phyloP scores from a whole-genome alignment of 2,329 filamentous ascomycete species.

The Thermomyces lanuginosus region DNA sequence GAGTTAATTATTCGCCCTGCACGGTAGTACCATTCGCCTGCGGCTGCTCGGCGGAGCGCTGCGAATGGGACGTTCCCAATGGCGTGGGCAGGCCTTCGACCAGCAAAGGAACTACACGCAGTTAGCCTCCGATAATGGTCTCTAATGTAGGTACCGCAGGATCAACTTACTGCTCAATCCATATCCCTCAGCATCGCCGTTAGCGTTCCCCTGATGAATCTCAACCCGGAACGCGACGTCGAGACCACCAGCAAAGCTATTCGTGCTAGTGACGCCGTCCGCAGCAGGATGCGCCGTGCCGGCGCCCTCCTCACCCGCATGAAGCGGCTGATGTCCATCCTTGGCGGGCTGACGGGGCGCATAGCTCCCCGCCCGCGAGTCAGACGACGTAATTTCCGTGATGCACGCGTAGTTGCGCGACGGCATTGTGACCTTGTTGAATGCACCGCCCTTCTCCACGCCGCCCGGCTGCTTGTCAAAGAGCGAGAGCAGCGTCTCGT shows the following conservation, averaged over 20 bases:
- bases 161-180: constrained; percentile 31
- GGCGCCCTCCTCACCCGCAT: constrained; percentile 58
- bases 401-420: constrained; percentile 50
- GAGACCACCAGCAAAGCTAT: constrained; percentile 25
- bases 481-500: constrained; percentile 47
- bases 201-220: constrained; percentile 26
- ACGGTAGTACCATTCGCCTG: neutral
- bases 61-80: too few relatives aligned
- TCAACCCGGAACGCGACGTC: constrained; percentile 32
- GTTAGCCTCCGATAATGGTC: neutral
- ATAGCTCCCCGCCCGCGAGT: constrained; percentile 13
- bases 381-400: constrained; percentile 38
- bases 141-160: neutral
- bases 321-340: constrained; percentile 55
- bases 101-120: constrained; percentile 2
- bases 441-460: constrained; percentile 46
- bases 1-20: neutral
- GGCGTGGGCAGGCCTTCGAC: neutral
- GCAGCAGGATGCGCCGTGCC: constrained; percentile 67
- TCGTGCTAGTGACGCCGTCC: constrained; percentile 23
- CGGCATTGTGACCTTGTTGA: constrained; percentile 75
- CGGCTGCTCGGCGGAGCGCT: too few relatives aligned
- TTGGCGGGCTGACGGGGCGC: constrained; percentile 22
- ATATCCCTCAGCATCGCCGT: constrained; percentile 31
- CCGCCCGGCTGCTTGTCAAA: constrained; percentile 46